These are phyloP conservation scores for Phytopythium aichiense DNA, from an alignment of 352 stramenopile genomes.

Conservation along the genomic window DNA sequence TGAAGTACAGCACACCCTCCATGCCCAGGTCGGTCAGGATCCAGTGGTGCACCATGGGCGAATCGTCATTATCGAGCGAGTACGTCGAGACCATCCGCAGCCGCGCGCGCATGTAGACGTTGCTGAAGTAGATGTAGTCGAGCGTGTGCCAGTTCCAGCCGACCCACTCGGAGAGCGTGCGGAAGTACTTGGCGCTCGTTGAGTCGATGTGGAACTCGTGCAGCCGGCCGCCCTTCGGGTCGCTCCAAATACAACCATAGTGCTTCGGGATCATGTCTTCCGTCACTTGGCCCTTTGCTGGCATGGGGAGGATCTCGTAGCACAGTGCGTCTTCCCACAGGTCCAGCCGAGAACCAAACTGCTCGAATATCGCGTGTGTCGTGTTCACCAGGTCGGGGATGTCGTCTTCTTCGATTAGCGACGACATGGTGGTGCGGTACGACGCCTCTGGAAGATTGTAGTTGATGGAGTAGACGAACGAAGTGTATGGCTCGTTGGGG, in stretches of 20 bases:
- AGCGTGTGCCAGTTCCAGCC: conserved; percentile 17
- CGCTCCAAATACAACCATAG: conserved; percentile 17
- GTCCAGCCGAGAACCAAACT: conserved; percentile 10
- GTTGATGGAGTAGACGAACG: conserved; percentile 1
- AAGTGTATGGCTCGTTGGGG: conserved; percentile 7
- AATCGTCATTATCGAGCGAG: conserved; percentile 7
- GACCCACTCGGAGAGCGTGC: conserved; percentile 12
- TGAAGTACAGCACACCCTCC: conserved; percentile 17
- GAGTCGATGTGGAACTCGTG: conserved; percentile 9
- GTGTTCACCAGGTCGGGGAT: conserved; percentile 4
- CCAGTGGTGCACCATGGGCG: conserved; percentile 8
- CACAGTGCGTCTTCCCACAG: conserved; percentile 17
- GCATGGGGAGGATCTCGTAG: conserved; percentile 14
- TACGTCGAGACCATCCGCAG: conserved; percentile 12
- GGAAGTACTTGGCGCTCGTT: conserved; percentile 16
- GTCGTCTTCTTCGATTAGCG: conserved; percentile 8
- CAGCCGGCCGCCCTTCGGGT: conserved; percentile 6
- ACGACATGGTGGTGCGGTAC: conserved; percentile 7
- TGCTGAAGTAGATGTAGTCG: conserved; percentile 15
- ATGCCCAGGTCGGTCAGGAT: conserved; percentile 13
- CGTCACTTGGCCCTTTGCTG: background rate
- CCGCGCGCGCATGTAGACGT: conserved; percentile 12
- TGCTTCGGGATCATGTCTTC: conserved; percentile 6
- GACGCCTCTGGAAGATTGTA: conserved; percentile 15
- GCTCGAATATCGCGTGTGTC: conserved; percentile 3